Evolutionary conservation across 345 rosid genomes (phyloP).

Genomic region (Ceriops zippeliana): DNA sequence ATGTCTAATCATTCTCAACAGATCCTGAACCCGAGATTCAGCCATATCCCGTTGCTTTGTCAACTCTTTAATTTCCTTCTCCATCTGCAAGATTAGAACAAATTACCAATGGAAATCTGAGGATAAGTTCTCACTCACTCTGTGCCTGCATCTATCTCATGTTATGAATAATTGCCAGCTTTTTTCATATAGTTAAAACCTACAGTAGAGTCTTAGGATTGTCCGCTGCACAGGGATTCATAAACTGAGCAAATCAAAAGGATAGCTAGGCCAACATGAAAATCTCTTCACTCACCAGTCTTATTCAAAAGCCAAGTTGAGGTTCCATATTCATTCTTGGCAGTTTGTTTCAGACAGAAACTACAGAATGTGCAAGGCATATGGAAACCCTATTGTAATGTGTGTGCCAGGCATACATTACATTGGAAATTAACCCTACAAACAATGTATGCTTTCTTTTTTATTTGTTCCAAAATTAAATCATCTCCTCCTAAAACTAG

Average conservation of each 20-base stretch:
- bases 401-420: no score
- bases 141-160: no score
- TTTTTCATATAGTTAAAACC: neutral
- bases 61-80: constrained; percentile 72
- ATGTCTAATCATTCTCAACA: constrained; percentile 55
- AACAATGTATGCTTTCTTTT: no score
- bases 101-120: constrained; percentile 12
- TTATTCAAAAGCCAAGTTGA: neutral
- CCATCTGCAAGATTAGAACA: constrained; percentile 56
- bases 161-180: neutral
- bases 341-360: no score
- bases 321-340: neutral
- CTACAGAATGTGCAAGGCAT: no score
- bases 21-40: constrained; percentile 71
- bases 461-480: no score
- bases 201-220: neutral
- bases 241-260: neutral
- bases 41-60: constrained; percentile 83
- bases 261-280: neutral
- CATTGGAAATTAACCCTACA: no score
- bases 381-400: no score
- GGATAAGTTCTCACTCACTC: neutral
- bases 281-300: neutral
- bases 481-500: no score
- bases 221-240: constrained; percentile 2